Evolutionary conservation across 1,284 basidiomycete species (phyloP), one percentile per base, ranked within the genome.

Genomic region (Microbotryum saponariae): DNA sequence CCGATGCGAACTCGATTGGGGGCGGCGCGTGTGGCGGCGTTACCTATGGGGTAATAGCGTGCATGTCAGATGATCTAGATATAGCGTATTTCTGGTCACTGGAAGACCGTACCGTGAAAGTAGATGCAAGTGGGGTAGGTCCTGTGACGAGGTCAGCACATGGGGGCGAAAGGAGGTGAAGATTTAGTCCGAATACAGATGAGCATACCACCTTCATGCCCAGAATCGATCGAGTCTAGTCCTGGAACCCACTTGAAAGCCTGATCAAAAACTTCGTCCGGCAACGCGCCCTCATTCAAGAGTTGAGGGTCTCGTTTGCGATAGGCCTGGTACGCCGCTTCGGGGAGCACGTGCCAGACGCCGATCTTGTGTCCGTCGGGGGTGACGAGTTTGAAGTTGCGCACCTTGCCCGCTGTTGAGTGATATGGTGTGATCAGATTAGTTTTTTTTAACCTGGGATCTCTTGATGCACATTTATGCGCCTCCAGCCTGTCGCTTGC

Each of bases 341-440:
- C 84, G 1, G 88, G 86, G 52, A 96, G 79, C 37, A 91, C 77
- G 74, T 94, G 91, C 93, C 92, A 97, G 9, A 87, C 86, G 7
- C 93, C 93, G 33, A 97, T 76, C 0, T 79, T 81, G 63, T 87
- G 81, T 53, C 88, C 87, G 72, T 97, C 93, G 0, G 82, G 71
- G 0, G 91, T 91, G 12, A 77, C 74, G 6, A 96, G 76, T 56
- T 81, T 76, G 27, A 93, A 72, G 70, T 92, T 88, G 47, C 84
- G 76, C 0, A 88, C 85, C 73, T 91, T 92, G 69, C 83, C 85
- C 2, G 89, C 89, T 87, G 70, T 31, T 10, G 31, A 8, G 31
- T 31, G 31, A 1, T 70, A 37, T 21, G 29, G 21, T 46, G 52
- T n/a, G 61, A 53, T 45, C 20, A 33, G 14, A 37, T 9, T 31